These are phyloP conservation scores for Arachis hypogaea DNA, from an alignment of 306 rosid genomes.

Conservation along the genomic window DNA sequence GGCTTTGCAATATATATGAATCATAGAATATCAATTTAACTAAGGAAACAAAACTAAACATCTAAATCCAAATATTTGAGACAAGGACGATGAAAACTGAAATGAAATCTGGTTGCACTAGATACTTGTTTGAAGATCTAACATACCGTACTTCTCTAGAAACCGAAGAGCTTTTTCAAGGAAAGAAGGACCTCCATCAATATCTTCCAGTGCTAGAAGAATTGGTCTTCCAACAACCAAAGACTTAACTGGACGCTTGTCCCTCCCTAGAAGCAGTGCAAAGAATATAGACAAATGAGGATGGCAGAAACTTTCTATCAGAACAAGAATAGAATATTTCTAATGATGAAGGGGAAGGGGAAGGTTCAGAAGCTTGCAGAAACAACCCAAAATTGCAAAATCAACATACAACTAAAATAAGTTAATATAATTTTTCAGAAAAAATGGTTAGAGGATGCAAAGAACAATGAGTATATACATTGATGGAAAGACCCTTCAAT, in stretches of 20 bases:
- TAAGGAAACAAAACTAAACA: slow-evolving; percentile 21
- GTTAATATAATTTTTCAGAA: slow-evolving; percentile 29
- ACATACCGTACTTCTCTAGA: slow-evolving; percentile 87
- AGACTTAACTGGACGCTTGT: slow-evolving; percentile 90
- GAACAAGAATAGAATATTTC: background rate
- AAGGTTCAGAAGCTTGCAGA: slow-evolving; percentile 10
- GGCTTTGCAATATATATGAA: slow-evolving; percentile 18
- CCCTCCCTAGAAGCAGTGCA: slow-evolving; percentile 71
- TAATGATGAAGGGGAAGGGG: background rate
- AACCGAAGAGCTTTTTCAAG: slow-evolving; percentile 96
- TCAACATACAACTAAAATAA: slow-evolving; percentile 16
- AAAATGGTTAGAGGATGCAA: slow-evolving; percentile 28
- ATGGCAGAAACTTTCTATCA: background rate
- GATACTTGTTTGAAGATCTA: slow-evolving; percentile 8
- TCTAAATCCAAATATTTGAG: background rate
- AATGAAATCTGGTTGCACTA: slow-evolving; percentile 23
- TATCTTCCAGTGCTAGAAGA: slow-evolving; percentile 95
- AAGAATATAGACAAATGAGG: slow-evolving; percentile 26
- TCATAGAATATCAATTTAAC: slow-evolving; percentile 11
- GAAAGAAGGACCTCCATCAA: slow-evolving; percentile 99
- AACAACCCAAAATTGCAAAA: slow-evolving; percentile 2
- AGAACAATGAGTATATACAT: slow-evolving; percentile 59
- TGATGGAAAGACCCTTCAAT: slow-evolving; percentile 93
- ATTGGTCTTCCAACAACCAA: slow-evolving; percentile 99
- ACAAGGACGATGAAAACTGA: background rate